Evolutionary conservation across 208 protist genomes (phyloP).

Genomic region (Vickermania spadyakhi): DNA sequence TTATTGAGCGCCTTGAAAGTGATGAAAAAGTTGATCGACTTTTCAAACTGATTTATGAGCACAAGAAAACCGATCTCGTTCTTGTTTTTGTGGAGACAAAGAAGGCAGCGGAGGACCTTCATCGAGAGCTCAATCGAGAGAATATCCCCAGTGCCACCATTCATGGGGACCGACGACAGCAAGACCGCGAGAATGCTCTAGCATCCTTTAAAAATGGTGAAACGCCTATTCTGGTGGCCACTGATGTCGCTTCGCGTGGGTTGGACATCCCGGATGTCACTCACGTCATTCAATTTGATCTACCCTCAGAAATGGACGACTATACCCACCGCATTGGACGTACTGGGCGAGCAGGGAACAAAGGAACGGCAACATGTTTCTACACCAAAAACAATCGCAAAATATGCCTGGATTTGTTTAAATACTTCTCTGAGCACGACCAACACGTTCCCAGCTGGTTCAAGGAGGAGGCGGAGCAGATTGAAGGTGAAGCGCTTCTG

Average conservation of each 20-base stretch:
- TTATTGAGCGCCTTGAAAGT: slow-evolving; percentile 61
- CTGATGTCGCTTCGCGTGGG: slow-evolving; percentile 97
- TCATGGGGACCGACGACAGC: slow-evolving; percentile 90
- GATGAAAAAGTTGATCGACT: slow-evolving; percentile 69
- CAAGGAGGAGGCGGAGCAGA: slow-evolving; percentile 55
- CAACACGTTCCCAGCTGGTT: slow-evolving; percentile 83
- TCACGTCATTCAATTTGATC: slow-evolving; percentile 97
- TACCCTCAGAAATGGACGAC: slow-evolving; percentile 96
- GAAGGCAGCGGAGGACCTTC: slow-evolving; percentile 87
- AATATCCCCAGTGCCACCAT: slow-evolving; percentile 90
- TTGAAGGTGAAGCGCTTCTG: slow-evolving; percentile 68
- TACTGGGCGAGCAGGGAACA: slow-evolving; percentile 97
- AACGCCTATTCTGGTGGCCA: slow-evolving; percentile 93
- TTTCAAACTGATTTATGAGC: slow-evolving; percentile 62
- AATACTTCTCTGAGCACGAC: slow-evolving; percentile 80
- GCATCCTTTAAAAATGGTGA: slow-evolving; percentile 81
- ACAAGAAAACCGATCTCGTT: slow-evolving; percentile 73
- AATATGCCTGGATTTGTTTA: slow-evolving; percentile 58
- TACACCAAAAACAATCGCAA: slow-evolving; percentile 56
- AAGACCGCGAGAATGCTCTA: slow-evolving; percentile 81
- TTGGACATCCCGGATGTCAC: slow-evolving; percentile 96
- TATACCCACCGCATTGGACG: slow-evolving; percentile 99
- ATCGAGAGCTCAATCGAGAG: slow-evolving; percentile 61
- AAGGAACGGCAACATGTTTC: slow-evolving; percentile 93
- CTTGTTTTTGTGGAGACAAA: slow-evolving; percentile 99